Percentiles rank a stretch among this genome's conserved stretches.
Conservation (phyloP, 805 yeast genomes). For the Lachancea sp. region DNA sequence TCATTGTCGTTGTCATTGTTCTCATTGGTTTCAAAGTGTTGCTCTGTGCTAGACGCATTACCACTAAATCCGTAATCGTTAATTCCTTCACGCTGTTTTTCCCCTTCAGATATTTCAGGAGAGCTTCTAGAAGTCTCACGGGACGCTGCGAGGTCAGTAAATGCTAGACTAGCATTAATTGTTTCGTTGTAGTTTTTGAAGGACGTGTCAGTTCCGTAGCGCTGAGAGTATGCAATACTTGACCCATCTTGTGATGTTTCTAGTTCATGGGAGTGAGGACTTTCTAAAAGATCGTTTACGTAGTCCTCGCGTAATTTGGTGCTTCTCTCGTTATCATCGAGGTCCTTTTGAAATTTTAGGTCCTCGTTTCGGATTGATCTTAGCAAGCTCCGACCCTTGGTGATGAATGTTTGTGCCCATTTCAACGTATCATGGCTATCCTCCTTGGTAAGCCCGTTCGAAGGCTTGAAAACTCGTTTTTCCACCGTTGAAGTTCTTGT, state of each 20-base stretch:
- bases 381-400: slow-evolving; percentile 21
- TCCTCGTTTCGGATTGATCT: slow-evolving; percentile 15
- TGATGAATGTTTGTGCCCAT: slow-evolving; percentile 22
- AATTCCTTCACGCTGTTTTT: not conserved
- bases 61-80: not conserved
- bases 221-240: slow-evolving; percentile 4
- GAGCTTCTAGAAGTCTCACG: not conserved
- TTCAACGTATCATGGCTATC: slow-evolving; percentile 11
- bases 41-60: not conserved
- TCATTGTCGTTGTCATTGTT: not conserved
- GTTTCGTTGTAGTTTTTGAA: slow-evolving; percentile 17
- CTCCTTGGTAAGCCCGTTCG: not conserved
- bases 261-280: not conserved
- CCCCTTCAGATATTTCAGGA: not conserved
- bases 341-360: slow-evolving; percentile 10
- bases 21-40: not conserved
- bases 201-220: slow-evolving; percentile 20
- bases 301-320: slow-evolving; percentile 2
- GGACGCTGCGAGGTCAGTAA: slow-evolving; percentile 5
- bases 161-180: slow-evolving; percentile 14
- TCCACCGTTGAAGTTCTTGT: not conserved
- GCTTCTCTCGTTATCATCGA: slow-evolving; percentile 10
- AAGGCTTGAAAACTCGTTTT: not conserved
- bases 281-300: slow-evolving; percentile 5
- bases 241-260: not conserved